Conservation (phyloP, 495 filamentous ascomycete species). For the Annulohypoxylon moriforme region DNA sequence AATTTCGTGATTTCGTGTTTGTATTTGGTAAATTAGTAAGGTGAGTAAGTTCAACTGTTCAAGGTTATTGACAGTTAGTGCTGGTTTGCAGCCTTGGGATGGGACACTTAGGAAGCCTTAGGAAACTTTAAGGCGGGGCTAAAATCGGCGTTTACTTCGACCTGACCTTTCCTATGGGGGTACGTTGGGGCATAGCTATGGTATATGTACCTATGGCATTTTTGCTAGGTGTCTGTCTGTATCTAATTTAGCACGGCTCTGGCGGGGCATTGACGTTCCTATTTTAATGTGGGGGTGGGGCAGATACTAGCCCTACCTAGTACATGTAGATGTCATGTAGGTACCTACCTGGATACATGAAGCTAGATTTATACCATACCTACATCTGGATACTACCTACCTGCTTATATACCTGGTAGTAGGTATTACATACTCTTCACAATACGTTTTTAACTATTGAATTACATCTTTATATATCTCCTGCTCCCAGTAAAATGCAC, state of each 20-base stretch:
- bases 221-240: background rate
- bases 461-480: too few relatives aligned
- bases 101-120: background rate
- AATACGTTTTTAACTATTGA: too few relatives aligned
- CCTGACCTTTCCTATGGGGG: background rate
- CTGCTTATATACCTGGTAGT: too few relatives aligned
- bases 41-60: background rate
- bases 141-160: background rate
- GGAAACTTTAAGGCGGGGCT: conserved; percentile 24
- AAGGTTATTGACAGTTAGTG: too few relatives aligned
- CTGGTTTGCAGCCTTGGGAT: background rate
- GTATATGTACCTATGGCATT: background rate
- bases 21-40: background rate
- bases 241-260: conserved; percentile 12
- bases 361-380: too few relatives aligned
- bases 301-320: background rate
- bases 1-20: background rate
- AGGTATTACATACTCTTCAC: too few relatives aligned
- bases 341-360: too few relatives aligned
- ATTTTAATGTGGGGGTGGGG: background rate
- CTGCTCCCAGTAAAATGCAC: too few relatives aligned
- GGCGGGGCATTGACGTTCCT: conserved; percentile 5
- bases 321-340: too few relatives aligned
- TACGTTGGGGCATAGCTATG: too few relatives aligned
- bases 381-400: too few relatives aligned